A percentile compares a stretch with the other conserved stretches of the same genome.
Evolutionary conservation across 306 rosid species (phyloP).

Genomic region (Betula pendula): DNA sequence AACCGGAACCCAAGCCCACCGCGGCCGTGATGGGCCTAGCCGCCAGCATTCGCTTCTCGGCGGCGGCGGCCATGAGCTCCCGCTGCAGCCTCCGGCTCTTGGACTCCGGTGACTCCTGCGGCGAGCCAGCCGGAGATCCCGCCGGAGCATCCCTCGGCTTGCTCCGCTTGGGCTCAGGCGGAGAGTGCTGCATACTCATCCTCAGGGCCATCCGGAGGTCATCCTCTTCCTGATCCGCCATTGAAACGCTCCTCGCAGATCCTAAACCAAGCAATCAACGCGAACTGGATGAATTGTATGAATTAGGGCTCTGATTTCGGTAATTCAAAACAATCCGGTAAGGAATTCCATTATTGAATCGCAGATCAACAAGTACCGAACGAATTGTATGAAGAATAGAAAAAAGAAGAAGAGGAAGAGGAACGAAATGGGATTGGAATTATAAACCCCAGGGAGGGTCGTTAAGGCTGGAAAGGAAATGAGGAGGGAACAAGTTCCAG

Average conservation of each 20-base stretch:
- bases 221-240: conserved; percentile 95
- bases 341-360: conserved; percentile 8
- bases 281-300: neutral
- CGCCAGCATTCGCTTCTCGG: conserved; percentile 76
- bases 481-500: conserved; percentile 15
- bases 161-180: conserved; percentile 91
- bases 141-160: conserved; percentile 63
- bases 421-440: conserved; percentile 8
- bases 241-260: conserved; percentile 42
- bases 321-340: conserved; percentile 5
- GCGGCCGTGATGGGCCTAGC: conserved; percentile 27
- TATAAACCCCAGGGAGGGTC: conserved; percentile 6
- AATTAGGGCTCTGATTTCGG: conserved; percentile 43
- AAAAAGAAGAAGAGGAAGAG: neutral
- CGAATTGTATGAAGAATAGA: neutral
- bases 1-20: conserved; percentile 9
- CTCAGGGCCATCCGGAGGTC: conserved; percentile 80
- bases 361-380: conserved; percentile 5
- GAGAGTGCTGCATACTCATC: conserved; percentile 85
- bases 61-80: conserved; percentile 95
- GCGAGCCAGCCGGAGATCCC: conserved; percentile 43
- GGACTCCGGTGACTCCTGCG: conserved; percentile 63
- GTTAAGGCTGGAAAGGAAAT: conserved; percentile 24
- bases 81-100: conserved; percentile 68
- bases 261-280: conserved; percentile 30